Evolutionary conservation across 2,329 filamentous ascomycete species (phyloP), one percentile per base, ranked within the genome.

Genomic region (Aspergillus clavatus): DNA sequence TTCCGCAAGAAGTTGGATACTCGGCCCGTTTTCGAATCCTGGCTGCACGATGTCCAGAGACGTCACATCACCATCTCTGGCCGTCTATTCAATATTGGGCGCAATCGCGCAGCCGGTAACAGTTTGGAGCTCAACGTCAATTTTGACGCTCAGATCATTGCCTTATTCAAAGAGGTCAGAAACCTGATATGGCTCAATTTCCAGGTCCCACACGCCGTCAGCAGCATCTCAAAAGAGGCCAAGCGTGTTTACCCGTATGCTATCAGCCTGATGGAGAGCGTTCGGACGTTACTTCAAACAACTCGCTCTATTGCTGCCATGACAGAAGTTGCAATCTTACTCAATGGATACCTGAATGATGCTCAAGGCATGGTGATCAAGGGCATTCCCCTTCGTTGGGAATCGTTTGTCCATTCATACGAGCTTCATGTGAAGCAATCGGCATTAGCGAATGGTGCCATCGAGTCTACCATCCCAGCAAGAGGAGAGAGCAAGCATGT

Each of bases 1-100:
- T 98, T 99, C 74, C 85, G 90, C 56, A 89, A 94, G 73, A 98
- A 97, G 74, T 80, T 99, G 18, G 89, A 97, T 56, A 96, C 93
- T 0, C 82, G 85, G 29, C 87, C 88, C 3, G 95, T 98, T 43
- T 98, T 94, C 57, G 89, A 97, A 52, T 89, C 90, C 5, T 99
- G 94, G 93, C 76, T 95, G 22, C 82, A 87, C 44, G 93, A 97
- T 64, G 90, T 96, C 3, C 84, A 88, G 55, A 78, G 87, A 52
- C 85, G 89, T 54, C 88, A 95, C 58, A 86, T 97, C 36, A 89
- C 88, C 1, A 97, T 98, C 45, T 84, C 89, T 39, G 93, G 93
- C 12, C 85, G 90, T 7, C 79, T 99, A 1, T 98, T 99, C 68
- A 86, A 87, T 47, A 90, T 99, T 58, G 81, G 78, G 53, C 87